A percentile compares a stretch with the other conserved stretches of the same genome.
Conservation (phyloP, 306 rosid genomes). For the Prunus armeniaca region DNA sequence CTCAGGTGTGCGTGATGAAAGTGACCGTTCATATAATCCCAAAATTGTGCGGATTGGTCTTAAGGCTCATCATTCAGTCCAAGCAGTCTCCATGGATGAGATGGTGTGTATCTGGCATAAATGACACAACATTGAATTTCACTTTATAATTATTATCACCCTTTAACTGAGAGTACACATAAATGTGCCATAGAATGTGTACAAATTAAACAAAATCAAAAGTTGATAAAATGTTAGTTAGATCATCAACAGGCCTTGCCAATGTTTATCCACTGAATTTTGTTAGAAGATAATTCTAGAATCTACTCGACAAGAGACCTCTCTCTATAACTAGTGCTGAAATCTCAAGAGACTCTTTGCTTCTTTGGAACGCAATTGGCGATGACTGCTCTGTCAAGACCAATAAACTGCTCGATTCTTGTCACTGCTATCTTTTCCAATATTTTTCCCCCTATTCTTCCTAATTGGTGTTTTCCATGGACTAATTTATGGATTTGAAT, state of each 20-base stretch:
- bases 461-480: too few relatives aligned
- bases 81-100: conserved; percentile 72
- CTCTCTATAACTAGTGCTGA: too few relatives aligned
- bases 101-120: conserved; percentile 53
- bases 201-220: background rate
- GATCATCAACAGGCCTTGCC: background rate
- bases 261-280: background rate
- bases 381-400: too few relatives aligned
- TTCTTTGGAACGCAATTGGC: too few relatives aligned
- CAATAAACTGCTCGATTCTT: too few relatives aligned
- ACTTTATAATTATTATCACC: conserved; percentile 21
- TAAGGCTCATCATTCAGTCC: conserved; percentile 85
- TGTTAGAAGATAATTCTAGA: background rate
- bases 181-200: background rate
- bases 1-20: conserved; percentile 91
- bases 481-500: background rate
- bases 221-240: background rate
- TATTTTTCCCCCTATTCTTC: too few relatives aligned
- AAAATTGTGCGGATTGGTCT: conserved; percentile 91
- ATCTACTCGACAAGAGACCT: too few relatives aligned
- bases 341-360: too few relatives aligned
- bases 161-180: background rate
- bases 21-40: conserved; percentile 66
- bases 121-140: conserved; percentile 9
- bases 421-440: background rate